Base-by-base conservation (phyloP, 352 stramenopile species). In the Pythium guiyangense region DNA sequence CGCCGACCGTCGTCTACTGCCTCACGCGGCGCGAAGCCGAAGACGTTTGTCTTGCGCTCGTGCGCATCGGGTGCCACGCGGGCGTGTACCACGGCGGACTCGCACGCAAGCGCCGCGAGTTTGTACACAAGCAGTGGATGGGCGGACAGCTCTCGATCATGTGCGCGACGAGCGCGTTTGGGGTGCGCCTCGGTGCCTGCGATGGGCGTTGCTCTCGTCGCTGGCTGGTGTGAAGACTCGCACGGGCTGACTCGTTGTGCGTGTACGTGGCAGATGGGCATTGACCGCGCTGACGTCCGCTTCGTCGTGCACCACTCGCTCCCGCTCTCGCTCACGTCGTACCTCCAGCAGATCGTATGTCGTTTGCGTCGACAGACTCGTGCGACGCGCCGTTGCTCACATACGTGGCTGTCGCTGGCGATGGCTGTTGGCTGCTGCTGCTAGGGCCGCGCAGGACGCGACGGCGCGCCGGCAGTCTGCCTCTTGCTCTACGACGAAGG, bases 41-140 rank as follows among this genome's bases (percentile, higher is more conserved):
- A 35, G 59, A 84, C 8, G 60, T 76, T 12, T 86, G 79, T 35
- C 56, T 86, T 10, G 62, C 66, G 26, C 69, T 93, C 6, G 70
- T 86, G 26, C 71, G 72, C 2, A 6, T 70, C 2, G 84, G 84
- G 17, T 79, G 70, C 39, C 67, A 63, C 29, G 80, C 84, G 0
- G 80, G 82, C 11, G 78, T 90, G 6, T 93, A 91, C 52, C 84
- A 93, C 45, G 81, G 79, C 18, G 84, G 80, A 0, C 35, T 93
- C 31, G 63, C 75, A 0, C 63, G 59, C 4, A 82, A 76, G 25
- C 73, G 79, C 9, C 70, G 84, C 9, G 78, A 90, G 43, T 90
- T 86, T 57, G 79, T 90, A 39, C 74, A 67, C 5, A 87, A 88
- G 47, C 81, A 90, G 57, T 94, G 84, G 84, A 92, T 89, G 79